Conservation (phyloP, 306 rosid genomes). For the Medicago lupulina region DNA sequence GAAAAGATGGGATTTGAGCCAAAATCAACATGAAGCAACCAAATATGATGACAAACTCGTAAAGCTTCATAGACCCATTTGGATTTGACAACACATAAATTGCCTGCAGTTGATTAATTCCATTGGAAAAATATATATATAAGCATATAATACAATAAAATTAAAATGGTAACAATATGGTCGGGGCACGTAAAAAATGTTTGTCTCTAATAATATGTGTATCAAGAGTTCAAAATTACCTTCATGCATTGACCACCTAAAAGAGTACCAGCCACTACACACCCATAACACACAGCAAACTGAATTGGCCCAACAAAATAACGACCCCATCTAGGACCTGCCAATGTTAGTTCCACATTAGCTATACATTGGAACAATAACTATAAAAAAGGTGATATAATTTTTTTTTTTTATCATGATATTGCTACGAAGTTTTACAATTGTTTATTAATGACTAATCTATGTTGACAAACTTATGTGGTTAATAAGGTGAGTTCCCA, state of each 20-base stretch:
- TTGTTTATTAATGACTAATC: too few species aligned
- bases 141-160: neutral
- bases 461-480: too few species aligned
- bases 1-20: slow-evolving; percentile 84
- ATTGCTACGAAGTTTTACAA: too few species aligned
- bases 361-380: too few species aligned
- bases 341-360: neutral
- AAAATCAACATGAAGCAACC: slow-evolving; percentile 79
- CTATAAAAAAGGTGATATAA: too few species aligned
- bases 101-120: slow-evolving; percentile 50
- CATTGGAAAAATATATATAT: neutral
- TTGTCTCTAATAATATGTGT: too few species aligned
- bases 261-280: slow-evolving; percentile 64
- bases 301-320: slow-evolving; percentile 80
- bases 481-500: too few species aligned
- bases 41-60: slow-evolving; percentile 67
- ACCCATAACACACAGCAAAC: slow-evolving; percentile 71
- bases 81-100: slow-evolving; percentile 63
- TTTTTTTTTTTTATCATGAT: too few species aligned
- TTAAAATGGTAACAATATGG: neutral
- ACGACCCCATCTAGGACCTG: slow-evolving; percentile 78
- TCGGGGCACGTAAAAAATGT: neutral
- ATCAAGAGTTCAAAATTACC: slow-evolving; percentile 54
- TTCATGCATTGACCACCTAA: slow-evolving; percentile 87
- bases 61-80: slow-evolving; percentile 66